Conservation (phyloP, 345 rosid species). For the Citrus trifoliata region DNA sequence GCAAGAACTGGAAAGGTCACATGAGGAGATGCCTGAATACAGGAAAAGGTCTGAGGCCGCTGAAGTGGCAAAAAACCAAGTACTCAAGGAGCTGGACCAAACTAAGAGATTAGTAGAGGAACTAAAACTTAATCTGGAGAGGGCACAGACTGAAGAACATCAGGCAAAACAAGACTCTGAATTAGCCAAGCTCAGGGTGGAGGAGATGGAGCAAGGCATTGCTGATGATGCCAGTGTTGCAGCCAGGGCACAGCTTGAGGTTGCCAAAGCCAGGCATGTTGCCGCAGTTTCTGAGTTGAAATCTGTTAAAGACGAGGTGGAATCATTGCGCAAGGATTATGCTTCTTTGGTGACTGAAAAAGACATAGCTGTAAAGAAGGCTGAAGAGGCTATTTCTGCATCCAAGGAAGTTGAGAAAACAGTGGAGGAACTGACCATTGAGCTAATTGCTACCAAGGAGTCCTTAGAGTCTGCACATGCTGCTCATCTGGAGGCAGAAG, state of each 20-base stretch:
- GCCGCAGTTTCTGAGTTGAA: constrained; percentile 71
- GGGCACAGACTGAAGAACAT: constrained; percentile 84
- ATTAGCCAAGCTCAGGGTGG: constrained; percentile 81
- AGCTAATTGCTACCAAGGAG: constrained; percentile 79
- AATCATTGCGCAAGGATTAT: constrained; percentile 47
- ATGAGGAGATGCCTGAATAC: constrained; percentile 65
- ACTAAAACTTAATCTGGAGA: constrained; percentile 78
- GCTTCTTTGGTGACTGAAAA: constrained; percentile 57
- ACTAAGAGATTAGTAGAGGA: constrained; percentile 83
- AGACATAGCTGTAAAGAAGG: constrained; percentile 59
- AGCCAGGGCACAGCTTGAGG: constrained; percentile 92
- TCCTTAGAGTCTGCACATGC: constrained; percentile 85
- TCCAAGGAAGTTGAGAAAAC: constrained; percentile 87
- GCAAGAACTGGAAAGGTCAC: constrained; percentile 67
- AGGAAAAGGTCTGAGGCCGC: constrained; percentile 55
- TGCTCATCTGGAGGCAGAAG: constrained; percentile 93
- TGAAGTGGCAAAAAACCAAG: constrained; percentile 54
- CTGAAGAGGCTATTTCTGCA: constrained; percentile 60
- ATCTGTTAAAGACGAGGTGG: constrained; percentile 69
- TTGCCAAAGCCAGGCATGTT: constrained; percentile 76
- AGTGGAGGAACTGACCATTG: constrained; percentile 85
- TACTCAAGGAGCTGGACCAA: constrained; percentile 70
- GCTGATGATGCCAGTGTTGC: constrained; percentile 89
- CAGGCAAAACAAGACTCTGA: constrained; percentile 95
- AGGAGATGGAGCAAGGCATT: constrained; percentile 92